Base-by-base conservation (phyloP, 495 filamentous ascomycete species). In the Aspergillus haitiensis region DNA sequence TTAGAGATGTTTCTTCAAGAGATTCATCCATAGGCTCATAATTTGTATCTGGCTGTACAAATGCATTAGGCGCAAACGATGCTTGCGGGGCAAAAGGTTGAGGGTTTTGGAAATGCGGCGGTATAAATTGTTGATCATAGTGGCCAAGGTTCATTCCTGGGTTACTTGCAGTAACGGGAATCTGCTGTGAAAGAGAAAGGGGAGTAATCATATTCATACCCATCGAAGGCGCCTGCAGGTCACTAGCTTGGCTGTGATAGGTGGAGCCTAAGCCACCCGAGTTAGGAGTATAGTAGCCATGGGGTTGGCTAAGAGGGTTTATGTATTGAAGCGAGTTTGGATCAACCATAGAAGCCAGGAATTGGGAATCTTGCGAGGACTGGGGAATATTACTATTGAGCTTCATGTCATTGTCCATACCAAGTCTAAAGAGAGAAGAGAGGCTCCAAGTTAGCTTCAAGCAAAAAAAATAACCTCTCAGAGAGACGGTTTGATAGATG, bases 211-310 rank as follows among this genome's bases (percentile, higher is more conserved):
- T 77, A 47, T 88, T 88, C 65, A 90, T 81, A 16, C 82, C 82
- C 66, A 91, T 79, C 16, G 84, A 85, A 9, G 93, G 93, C 5
- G 93, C 96, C 65, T 96, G 93, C 32, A 97, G 81, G 69, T 97
- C 94, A 34, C 93, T 91, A 27, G 91, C 89, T 70, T 92, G 88
- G 58, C 79, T 85, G 70, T 94, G 92, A 61, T 90, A 95, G 46
- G 91, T 69, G 3, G 88, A 86, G 64, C 89, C 92, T 46, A 88
- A 86, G n/a, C 89, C 90, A 34, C 88, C 89, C 3, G 92, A 90
- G 1, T 91, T 95, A 2, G 93, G 93, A 0, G 90, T 93, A 70
- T 95, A 97, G 72, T 95, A 92, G 18, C 88, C 88, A 27, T 88
- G 84, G 40, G 86, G 83, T 55, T 96, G 91, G 65, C 87, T 90